Percentiles rank a stretch among this genome's conserved stretches.
Evolutionary conservation across 352 stramenopile genomes (phyloP).

Genomic region (Vaucheria bursata): DNA sequence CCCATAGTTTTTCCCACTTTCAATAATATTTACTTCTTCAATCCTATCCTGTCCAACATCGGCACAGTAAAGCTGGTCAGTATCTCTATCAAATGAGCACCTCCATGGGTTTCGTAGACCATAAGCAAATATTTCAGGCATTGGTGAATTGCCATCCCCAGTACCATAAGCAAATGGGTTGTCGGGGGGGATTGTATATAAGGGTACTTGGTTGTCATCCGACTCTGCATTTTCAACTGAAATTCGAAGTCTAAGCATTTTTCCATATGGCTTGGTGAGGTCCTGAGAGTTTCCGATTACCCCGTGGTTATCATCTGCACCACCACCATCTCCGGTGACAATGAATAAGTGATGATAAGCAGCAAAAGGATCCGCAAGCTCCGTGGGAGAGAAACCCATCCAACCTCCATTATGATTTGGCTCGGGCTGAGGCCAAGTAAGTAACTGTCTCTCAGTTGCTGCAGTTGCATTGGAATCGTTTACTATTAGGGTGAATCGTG

Average conservation of each 20-base stretch:
- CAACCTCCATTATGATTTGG: slow-evolving; percentile 4
- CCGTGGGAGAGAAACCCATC: not conserved
- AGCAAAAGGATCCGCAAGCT: not conserved
- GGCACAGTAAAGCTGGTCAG: slow-evolving; percentile 22
- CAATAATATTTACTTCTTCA: slow-evolving; percentile 38
- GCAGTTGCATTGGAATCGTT: not conserved
- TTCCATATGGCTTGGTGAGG: not conserved
- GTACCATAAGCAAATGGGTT: slow-evolving; percentile 25
- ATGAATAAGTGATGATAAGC: not conserved
- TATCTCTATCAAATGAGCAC: slow-evolving; percentile 21
- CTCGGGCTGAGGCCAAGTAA: not conserved
- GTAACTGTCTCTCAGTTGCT: not conserved
- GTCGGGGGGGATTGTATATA: slow-evolving; percentile 10
- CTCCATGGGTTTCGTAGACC: slow-evolving; percentile 28
- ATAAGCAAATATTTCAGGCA: slow-evolving; percentile 18
- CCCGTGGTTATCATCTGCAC: not conserved
- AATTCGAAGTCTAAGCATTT: not conserved
- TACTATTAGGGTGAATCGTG: not conserved
- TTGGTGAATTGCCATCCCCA: not conserved
- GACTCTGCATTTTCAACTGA: not conserved
- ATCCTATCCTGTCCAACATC: slow-evolving; percentile 26
- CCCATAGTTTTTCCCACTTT: slow-evolving; percentile 13
- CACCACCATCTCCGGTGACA: not conserved
- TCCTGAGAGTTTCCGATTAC: not conserved
- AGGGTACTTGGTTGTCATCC: not conserved